Evolutionary conservation across 805 yeast species (phyloP).

Genomic region (Kodamaea kaohsiungensis): DNA sequence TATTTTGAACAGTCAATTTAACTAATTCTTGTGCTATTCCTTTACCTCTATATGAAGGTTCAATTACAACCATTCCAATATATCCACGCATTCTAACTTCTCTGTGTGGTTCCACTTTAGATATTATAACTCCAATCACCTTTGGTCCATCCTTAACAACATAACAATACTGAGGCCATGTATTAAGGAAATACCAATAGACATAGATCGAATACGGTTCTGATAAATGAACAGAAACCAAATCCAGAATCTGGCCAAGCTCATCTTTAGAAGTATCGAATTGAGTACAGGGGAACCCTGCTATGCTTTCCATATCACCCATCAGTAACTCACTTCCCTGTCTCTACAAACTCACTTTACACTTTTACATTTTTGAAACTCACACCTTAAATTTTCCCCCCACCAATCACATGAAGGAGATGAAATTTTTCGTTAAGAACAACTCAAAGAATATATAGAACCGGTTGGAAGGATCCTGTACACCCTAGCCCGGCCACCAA

Average conservation of each 20-base stretch:
- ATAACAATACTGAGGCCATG: constrained; percentile 86
- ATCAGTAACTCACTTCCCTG: no score
- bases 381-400: neutral
- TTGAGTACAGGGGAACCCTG: constrained; percentile 22
- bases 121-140: constrained; percentile 81
- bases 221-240: constrained; percentile 74
- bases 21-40: constrained; percentile 84
- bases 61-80: constrained; percentile 94
- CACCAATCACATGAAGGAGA: neutral
- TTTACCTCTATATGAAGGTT: constrained; percentile 63
- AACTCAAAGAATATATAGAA: no score
- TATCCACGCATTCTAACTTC: constrained; percentile 79
- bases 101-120: constrained; percentile 78
- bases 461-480: neutral
- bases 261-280: constrained; percentile 35
- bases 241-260: constrained; percentile 49
- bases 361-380: neutral
- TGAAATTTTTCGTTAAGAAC: no score
- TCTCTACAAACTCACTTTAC: neutral
- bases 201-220: constrained; percentile 96
- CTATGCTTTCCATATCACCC: constrained; percentile 4
- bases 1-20: constrained; percentile 56
- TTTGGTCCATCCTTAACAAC: constrained; percentile 47
- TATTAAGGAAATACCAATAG: constrained; percentile 82
- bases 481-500: neutral